Evolutionary conservation across 306 rosid genomes (phyloP), one percentile per base, ranked within the genome.

Genomic region (Citrullus mucosospermus): DNA sequence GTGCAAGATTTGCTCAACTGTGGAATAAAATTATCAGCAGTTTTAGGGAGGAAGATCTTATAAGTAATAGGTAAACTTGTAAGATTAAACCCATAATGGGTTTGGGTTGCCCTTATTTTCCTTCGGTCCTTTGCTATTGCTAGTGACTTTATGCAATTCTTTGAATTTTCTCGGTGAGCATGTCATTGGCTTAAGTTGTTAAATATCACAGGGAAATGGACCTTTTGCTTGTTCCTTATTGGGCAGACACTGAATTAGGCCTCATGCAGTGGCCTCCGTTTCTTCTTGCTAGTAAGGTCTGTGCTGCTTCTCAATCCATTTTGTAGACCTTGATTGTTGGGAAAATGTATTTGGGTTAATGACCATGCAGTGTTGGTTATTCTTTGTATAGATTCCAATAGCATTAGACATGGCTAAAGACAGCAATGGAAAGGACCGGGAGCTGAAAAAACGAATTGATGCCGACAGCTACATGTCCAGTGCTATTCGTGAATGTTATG

Each of bases 341-440:
- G 16, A 32, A 73, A 51, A 48, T 51, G 15, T 51, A 16, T 11
- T 12, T 8, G 57, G 12, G 20, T 22, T 43, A 6, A 20, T 69
- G 55, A 69, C 34, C n/a, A 0, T 14, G 77, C 28, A 53, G 48
- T 32, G 62, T 17, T 18, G 25, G 9, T 61, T 38, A 0, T 61
- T 39, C 77, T 67, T 82, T 65, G 28, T 39, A 5, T 85, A 95
- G 98, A 95, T 95, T 79, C 98, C 98, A 30, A 95, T 95, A 69
- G 98, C 97, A 55, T 81, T 95, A 80, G 98, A 95, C 87, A 95
- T 95, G 98, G 98, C 98, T 72, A 95, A 90, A 88, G 98, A 92
- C 86, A 95, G 98, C 91, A 91, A 92, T 80, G 98, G 97, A 53
- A 95, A 95, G 90, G 98, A 95, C 75, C 78, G 85, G 78, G 98